Conservation (phyloP, 768 basidiomycete species). For the Sutorius australiensis region DNA sequence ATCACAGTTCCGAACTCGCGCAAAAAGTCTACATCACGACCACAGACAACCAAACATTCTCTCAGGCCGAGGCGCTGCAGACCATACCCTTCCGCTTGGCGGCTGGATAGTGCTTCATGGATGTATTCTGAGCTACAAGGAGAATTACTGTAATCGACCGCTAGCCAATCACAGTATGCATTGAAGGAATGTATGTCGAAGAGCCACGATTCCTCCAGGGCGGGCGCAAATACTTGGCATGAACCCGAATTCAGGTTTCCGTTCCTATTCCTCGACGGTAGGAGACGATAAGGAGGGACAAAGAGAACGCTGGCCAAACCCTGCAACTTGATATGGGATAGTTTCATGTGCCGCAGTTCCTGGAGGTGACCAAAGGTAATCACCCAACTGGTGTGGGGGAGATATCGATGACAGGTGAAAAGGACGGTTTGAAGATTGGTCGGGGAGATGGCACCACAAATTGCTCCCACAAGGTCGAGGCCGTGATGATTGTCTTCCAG, state of each 20-base stretch:
- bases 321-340: slow-evolving; percentile 5
- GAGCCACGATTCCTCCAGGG: slow-evolving; percentile 14
- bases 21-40: neutral
- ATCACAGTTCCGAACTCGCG: slow-evolving; percentile 8
- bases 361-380: slow-evolving; percentile 13
- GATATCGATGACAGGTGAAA: slow-evolving; percentile 1
- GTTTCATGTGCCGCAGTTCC: slow-evolving; percentile 10
- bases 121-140: slow-evolving; percentile 10
- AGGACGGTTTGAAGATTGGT: slow-evolving; percentile 8
- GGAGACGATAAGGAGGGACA: neutral
- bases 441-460: slow-evolving; percentile 18
- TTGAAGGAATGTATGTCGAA: slow-evolving; percentile 5
- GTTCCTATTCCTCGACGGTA: neutral
- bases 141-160: neutral
- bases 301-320: slow-evolving; percentile 10
- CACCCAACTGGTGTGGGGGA: slow-evolving; percentile 12
- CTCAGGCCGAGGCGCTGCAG: slow-evolving; percentile 11
- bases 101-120: slow-evolving; percentile 13
- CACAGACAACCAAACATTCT: slow-evolving; percentile 8
- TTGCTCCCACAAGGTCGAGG: slow-evolving; percentile 10
- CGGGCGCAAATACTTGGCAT: slow-evolving; percentile 12
- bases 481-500: neutral
- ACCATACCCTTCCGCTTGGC: slow-evolving; percentile 8
- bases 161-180: neutral
- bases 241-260: neutral